Base-by-base conservation (phyloP, 805 yeast genomes). In the Cyberlindnera maritima region DNA sequence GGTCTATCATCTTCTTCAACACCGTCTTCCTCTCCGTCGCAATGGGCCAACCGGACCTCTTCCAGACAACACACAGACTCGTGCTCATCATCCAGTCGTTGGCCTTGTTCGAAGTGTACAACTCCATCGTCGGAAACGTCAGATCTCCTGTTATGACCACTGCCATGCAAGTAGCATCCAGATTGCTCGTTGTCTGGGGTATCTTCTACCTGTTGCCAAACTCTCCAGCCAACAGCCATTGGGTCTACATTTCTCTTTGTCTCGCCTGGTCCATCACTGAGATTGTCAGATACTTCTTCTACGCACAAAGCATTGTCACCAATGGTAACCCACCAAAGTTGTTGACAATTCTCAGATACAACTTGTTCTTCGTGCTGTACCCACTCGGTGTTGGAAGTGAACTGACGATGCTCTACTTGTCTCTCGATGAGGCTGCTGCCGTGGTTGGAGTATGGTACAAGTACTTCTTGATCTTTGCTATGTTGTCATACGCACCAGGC, bases 221-320 rank as follows among this genome's bases (percentile, higher is more conserved):
- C 17, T 76, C 88, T 0, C 85, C 85, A 17, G 89, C 89, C 25
- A 74, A 76, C 55, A 44, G 56, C 55, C 75, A 73, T 54, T 72
- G 81, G 78, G 73, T 78, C 14, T 91, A 85, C 65, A 66, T 82
- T 47, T 71, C 92, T 1, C 75, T 92, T 64, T 73, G 82, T 39
- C 56, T 81, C 37, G 90, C 97, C 12, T 94, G 99, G 99, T 80
- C 94, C n/a, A 58, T 88, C 44, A 88, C 98, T n/a, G 99, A 94
- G 67, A 76, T 88, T 38, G 83, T 91, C 47, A 77, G 99, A 64
- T 94, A 94, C 68, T 77, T 88, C 36, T 94, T 80, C 70, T 95
- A 94, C 63, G 91, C 95, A 8, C 74, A 84, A 45, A 81, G 81
- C 55, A 66, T 86, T 51, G 62, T 65, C 21, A 70, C 74, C 25